Evolutionary conservation across 306 rosid species (phyloP).

Genomic region (Ammopiptanthus mongolicus): DNA sequence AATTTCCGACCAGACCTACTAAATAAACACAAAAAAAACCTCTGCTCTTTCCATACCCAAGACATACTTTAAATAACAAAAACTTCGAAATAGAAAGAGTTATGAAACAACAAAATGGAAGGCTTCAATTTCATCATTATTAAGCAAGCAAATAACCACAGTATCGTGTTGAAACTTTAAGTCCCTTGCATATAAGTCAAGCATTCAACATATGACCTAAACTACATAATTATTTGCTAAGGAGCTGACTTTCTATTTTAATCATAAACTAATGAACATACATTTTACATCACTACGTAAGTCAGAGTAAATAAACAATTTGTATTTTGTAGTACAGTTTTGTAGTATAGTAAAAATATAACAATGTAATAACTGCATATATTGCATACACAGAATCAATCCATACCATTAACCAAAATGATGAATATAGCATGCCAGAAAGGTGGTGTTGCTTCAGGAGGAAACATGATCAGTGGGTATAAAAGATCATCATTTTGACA

Average conservation of each 20-base stretch:
- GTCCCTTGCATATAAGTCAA: not conserved
- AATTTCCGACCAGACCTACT: not conserved
- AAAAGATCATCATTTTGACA: constrained; percentile 64
- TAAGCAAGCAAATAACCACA: not conserved
- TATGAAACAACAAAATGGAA: not conserved
- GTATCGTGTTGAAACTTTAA: not conserved
- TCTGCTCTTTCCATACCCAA: not conserved
- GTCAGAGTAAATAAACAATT: not conserved
- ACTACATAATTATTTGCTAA: not conserved
- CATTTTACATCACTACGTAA: not conserved
- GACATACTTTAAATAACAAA: constrained; percentile 1
- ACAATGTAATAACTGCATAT: not conserved
- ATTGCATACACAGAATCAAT: not conserved
- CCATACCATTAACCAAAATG: constrained; percentile 82
- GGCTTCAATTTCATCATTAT: not conserved
- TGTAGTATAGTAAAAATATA: not conserved
- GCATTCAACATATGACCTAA: not conserved
- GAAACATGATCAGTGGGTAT: constrained; percentile 65
- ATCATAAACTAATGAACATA: not conserved
- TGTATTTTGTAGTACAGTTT: not conserved
- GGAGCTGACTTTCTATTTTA: constrained; percentile 15
- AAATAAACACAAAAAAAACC: not conserved
- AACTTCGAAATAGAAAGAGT: not conserved
- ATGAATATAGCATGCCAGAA: constrained; percentile 88
- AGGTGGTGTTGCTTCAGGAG: constrained; percentile 64